Base-by-base conservation (phyloP, 495 filamentous ascomycete species). In the Penicillium coprophilum region DNA sequence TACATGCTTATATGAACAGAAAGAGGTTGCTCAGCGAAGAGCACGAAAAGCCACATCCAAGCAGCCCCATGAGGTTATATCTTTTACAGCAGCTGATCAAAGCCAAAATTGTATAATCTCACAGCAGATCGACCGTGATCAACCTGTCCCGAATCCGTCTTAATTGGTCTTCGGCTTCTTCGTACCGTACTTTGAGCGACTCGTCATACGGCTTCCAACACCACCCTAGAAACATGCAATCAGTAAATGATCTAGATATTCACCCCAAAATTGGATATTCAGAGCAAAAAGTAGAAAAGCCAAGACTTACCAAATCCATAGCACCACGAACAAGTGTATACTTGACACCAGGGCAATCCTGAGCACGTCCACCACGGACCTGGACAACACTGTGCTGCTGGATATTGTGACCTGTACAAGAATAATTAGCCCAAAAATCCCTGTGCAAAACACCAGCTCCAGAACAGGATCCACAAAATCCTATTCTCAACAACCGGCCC, bases 291-390 rank as follows among this genome's bases (percentile, higher is more conserved):
- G 4, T 41, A 49, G 53, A 55, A 40, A 47, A 34, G n/a, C n/a
- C n/a, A 46, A 21, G 55, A 82, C 90, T 66, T 78, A 96, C 93
- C 84, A 98, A 76, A 85, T 99, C 94, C 78, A 96, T 79, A 17
- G 92, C 90, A 32, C 94, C 94, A 64, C 94, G 80, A 40, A 99
- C 89, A 63, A 96, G 76, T 69, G 92, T 87, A 70, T 99, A 99
- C 64, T 91, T 87, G 76, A 99, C 94, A 83, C 94, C 94, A 52
- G 94, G 94, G 78, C 93, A 97, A 87, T 99, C 94, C 83, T 97
- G 94, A 46, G 82, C 83, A 62, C 94, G 77, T 15, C 94, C 94
- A 45, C 94, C 94, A 55, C 94, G 81, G 12, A 97, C 92, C 57
- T 97, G 77, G 49, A 98, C 94, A 31, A 98, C 94, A 68, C 87